Evolutionary conservation across 352 stramenopile species (phyloP).

Genomic region (Phytophthora kernoviae): DNA sequence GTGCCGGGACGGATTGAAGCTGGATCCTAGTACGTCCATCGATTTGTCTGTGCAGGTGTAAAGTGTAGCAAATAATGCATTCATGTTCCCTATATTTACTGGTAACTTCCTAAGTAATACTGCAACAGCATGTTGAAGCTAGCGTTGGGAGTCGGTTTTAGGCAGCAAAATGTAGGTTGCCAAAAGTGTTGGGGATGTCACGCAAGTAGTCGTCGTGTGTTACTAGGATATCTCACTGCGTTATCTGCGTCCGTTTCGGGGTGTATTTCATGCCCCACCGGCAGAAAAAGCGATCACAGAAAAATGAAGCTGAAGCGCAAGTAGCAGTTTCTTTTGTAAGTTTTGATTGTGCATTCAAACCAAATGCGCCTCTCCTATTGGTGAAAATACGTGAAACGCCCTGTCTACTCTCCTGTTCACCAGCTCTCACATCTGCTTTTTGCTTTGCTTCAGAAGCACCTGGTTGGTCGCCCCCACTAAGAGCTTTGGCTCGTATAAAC

Average conservation of each 20-base stretch:
- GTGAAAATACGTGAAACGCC: background rate
- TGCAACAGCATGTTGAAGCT: background rate
- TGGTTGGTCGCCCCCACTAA: background rate
- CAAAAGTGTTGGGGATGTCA: too few relatives aligned
- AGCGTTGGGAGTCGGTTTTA: background rate
- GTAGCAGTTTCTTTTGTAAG: too few relatives aligned
- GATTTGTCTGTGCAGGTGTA: conserved; percentile 17
- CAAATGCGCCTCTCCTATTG: too few relatives aligned
- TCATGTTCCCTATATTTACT: conserved; percentile 4
- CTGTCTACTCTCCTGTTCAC: background rate
- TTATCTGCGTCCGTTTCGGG: too few relatives aligned
- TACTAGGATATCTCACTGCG: too few relatives aligned
- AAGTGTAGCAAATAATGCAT: background rate
- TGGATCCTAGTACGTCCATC: conserved; percentile 3
- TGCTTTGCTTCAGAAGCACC: background rate
- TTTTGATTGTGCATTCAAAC: too few relatives aligned
- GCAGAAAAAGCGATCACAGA: too few relatives aligned
- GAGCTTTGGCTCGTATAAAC: conserved; percentile 1
- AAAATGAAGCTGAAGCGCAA: too few relatives aligned
- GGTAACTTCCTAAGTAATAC: background rate
- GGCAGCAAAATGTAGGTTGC: too few relatives aligned
- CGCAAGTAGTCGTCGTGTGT: too few relatives aligned
- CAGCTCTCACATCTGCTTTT: conserved; percentile 1
- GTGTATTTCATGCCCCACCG: too few relatives aligned
- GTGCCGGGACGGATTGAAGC: conserved; percentile 20